Evolutionary conservation across 2,329 filamentous ascomycete genomes (phyloP).

Genomic region (Magnaporthiopsis incrustans): DNA sequence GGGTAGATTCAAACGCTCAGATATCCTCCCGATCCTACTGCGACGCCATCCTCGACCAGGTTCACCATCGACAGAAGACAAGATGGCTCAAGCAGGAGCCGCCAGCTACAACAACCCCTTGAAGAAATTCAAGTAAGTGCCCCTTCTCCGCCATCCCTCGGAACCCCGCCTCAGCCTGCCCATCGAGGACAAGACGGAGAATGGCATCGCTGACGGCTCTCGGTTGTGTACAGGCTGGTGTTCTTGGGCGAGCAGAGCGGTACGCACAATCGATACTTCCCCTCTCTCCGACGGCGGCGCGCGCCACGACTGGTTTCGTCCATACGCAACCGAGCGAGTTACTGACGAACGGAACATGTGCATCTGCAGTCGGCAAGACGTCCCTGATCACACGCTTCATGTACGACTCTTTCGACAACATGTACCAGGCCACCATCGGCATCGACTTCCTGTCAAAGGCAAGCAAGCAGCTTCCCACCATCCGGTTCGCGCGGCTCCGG

Average conservation of each 20-base stretch:
- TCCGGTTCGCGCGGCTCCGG: not conserved
- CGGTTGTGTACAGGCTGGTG: slow-evolving; percentile 59
- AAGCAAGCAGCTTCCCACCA: slow-evolving; percentile 17
- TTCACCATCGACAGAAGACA: not conserved
- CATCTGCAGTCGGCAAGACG: slow-evolving; percentile 78
- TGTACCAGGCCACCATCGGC: slow-evolving; percentile 98
- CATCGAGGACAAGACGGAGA: slow-evolving; percentile 8
- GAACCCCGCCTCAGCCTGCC: not conserved
- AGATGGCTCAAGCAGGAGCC: slow-evolving; percentile 67
- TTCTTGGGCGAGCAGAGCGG: slow-evolving; percentile 98
- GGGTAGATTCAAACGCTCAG: not conserved
- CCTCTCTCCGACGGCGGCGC: not conserved
- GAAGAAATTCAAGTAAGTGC: slow-evolving; percentile 95
- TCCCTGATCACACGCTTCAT: slow-evolving; percentile 98
- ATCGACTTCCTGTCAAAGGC: slow-evolving; percentile 99
- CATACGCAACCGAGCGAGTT: not conserved
- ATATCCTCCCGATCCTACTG: not conserved
- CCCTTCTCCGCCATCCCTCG: not conserved
- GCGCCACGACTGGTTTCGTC: not conserved
- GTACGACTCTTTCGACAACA: slow-evolving; percentile 99
- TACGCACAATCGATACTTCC: slow-evolving; percentile 37
- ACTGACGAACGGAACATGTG: not conserved
- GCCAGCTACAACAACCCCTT: slow-evolving; percentile 96
- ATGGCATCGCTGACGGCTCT: not conserved
- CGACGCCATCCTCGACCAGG: not conserved